Evolutionary conservation across 331 rosid genomes (phyloP).

Genomic region (Acacia concinna): DNA sequence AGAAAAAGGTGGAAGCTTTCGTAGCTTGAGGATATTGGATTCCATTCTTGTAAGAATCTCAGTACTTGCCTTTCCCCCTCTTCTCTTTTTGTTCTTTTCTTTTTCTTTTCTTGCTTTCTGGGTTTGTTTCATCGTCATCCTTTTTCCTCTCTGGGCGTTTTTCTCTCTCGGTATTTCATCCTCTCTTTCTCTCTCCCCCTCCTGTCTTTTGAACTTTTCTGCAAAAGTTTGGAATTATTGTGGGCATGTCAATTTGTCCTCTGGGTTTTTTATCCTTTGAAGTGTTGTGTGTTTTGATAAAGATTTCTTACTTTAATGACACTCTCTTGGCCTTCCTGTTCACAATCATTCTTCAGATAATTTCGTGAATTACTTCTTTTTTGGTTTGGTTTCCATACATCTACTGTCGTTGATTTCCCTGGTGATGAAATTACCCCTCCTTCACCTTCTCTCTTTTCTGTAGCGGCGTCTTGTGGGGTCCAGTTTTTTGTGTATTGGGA

Average conservation of each 20-base stretch:
- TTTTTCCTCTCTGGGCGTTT: conserved; percentile 27
- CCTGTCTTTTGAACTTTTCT: conserved; percentile 33
- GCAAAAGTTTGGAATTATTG: conserved; percentile 16
- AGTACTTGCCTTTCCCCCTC: conserved; percentile 3
- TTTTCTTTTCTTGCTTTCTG: conserved; percentile 17
- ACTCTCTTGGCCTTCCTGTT: conserved; percentile 20
- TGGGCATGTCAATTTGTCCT: conserved; percentile 12
- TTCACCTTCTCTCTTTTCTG: background rate
- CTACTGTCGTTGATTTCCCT: conserved; percentile 3
- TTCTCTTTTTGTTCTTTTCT: conserved; percentile 27
- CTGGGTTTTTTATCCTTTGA: conserved; percentile 17
- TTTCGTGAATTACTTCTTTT: conserved; percentile 9
- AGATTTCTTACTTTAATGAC: conserved; percentile 13
- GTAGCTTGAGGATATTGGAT: conserved; percentile 62
- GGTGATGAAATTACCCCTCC: conserved; percentile 21
- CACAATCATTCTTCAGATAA: conserved; percentile 6
- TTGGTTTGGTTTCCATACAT: background rate
- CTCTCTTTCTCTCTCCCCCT: conserved; percentile 12
- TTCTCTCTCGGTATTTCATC: conserved; percentile 39
- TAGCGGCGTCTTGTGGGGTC: conserved; percentile 35
- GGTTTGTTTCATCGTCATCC: conserved; percentile 28
- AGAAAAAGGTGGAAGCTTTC: conserved; percentile 44
- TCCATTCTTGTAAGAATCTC: conserved; percentile 71
- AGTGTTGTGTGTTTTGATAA: background rate
- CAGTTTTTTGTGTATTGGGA: conserved; percentile 29